Percentiles rank a stretch among this genome's conserved stretches.
phyloP scores from a whole-genome alignment of 192 early-diverging fungal genomes.

The Chytriomyces sp. region DNA sequence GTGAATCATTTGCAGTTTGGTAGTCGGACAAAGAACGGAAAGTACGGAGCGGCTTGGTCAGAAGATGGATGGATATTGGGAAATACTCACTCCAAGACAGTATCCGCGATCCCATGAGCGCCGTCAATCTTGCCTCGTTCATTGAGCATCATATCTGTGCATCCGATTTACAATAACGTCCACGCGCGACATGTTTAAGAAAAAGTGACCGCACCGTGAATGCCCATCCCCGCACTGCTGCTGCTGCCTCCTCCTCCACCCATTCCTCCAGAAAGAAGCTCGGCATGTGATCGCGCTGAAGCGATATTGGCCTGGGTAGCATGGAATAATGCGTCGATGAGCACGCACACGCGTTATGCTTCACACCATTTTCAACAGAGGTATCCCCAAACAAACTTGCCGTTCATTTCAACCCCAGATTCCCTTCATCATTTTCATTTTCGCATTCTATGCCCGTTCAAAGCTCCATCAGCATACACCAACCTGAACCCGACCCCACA shows the following conservation, averaged over 20 bases:
- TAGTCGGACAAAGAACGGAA: background rate
- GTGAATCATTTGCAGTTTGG: background rate
- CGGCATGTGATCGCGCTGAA: slow-evolving; percentile 66
- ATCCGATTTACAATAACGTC: slow-evolving; percentile 32
- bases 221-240: slow-evolving; percentile 33
- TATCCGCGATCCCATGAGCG: slow-evolving; percentile 75
- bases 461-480: no score
- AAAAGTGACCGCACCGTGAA: slow-evolving; percentile 23
- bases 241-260: slow-evolving; percentile 65
- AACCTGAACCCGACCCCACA: no score
- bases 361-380: no score
- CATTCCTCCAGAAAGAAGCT: slow-evolving; percentile 50
- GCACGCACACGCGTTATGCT: no score
- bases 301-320: slow-evolving; percentile 67
- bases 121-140: slow-evolving; percentile 72
- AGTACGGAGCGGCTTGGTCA: background rate
- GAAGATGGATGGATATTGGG: no score
- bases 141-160: slow-evolving; percentile 66
- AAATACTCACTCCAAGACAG: slow-evolving; percentile 69
- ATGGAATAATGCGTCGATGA: no score
- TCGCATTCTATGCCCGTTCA: no score
- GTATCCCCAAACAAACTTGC: no score
- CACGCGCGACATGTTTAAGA: slow-evolving; percentile 32
- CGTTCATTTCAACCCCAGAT: no score
- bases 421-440: no score